Conservation (phyloP, 2,329 filamentous ascomycete genomes). For the Microsporum canis region DNA sequence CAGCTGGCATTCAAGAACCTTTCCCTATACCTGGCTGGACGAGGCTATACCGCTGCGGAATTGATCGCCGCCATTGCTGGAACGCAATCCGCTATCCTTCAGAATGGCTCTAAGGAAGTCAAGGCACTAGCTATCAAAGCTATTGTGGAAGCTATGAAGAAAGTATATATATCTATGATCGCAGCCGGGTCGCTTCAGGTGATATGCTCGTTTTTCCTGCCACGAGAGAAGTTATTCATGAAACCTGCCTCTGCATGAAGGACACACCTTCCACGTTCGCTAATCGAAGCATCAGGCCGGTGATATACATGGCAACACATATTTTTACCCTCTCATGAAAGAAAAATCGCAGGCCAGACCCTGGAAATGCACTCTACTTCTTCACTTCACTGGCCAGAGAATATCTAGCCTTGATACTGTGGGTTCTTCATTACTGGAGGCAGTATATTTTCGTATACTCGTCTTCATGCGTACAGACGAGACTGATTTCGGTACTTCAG, state of each 20-base stretch:
- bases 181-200: slow-evolving; percentile 16
- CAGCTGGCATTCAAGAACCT: slow-evolving; percentile 25
- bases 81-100: slow-evolving; percentile 24
- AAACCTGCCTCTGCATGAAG: not conserved
- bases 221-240: slow-evolving; percentile 5
- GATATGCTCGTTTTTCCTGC: slow-evolving; percentile 8
- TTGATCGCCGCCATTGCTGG: slow-evolving; percentile 26
- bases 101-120: slow-evolving; percentile 17
- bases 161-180: slow-evolving; percentile 23
- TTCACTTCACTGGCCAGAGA: no score
- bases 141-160: slow-evolving; percentile 17
- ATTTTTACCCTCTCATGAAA: no score
- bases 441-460: no score
- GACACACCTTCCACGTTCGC: not conserved
- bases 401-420: no score
- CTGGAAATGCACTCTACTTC: no score
- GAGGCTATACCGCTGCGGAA: slow-evolving; percentile 18
- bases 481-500: no score
- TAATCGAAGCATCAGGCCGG: no score
- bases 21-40: slow-evolving; percentile 18
- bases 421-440: no score
- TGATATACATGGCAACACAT: no score
- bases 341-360: no score
- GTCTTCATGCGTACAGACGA: no score
- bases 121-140: slow-evolving; percentile 21